Evolutionary conservation across 2,329 filamentous ascomycete genomes (phyloP).

Genomic region (Sphaceloma murrayae): DNA sequence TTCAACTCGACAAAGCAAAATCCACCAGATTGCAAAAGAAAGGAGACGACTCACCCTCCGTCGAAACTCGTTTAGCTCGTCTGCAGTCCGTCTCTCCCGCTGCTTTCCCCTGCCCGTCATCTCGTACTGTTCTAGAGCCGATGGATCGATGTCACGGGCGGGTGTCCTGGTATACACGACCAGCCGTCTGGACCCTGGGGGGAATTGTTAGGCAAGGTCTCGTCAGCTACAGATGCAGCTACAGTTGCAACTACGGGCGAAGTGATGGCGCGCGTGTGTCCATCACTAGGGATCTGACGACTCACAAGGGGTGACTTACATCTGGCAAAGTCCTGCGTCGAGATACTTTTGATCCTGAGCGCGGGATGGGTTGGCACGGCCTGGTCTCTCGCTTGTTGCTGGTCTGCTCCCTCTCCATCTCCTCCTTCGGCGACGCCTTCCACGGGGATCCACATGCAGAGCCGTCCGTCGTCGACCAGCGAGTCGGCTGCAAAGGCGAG

Average conservation of each 20-base stretch:
- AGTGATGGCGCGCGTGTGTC: too few species aligned
- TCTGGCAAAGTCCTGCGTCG: slow-evolving; percentile 80
- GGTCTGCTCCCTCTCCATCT: too few species aligned
- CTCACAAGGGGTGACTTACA: slow-evolving; percentile 45
- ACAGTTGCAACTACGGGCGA: too few species aligned
- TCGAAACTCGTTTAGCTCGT: slow-evolving; percentile 60
- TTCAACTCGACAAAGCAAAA: too few species aligned
- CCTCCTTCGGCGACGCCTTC: slow-evolving; percentile 19
- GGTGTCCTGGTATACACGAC: slow-evolving; percentile 72
- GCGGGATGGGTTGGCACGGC: slow-evolving; percentile 63
- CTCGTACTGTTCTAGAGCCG: slow-evolving; percentile 23
- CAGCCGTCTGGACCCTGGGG: slow-evolving; percentile 75
- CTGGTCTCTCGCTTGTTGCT: slow-evolving; percentile 15
- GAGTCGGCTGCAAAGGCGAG: slow-evolving; percentile 68
- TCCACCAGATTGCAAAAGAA: too few species aligned
- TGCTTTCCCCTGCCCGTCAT: slow-evolving; percentile 26
- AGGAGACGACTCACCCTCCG: slow-evolving; percentile 35
- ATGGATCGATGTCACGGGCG: slow-evolving; percentile 43
- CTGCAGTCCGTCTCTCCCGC: slow-evolving; percentile 44
- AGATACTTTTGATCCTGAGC: slow-evolving; percentile 63
- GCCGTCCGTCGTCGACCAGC: slow-evolving; percentile 65
- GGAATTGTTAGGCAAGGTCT: too few species aligned
- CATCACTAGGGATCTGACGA: too few species aligned
- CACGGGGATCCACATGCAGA: slow-evolving; percentile 58
- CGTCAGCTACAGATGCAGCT: too few species aligned